Conservation (phyloP, 2,329 filamentous ascomycete species). For the Magnaporthiopsis incrustans region DNA sequence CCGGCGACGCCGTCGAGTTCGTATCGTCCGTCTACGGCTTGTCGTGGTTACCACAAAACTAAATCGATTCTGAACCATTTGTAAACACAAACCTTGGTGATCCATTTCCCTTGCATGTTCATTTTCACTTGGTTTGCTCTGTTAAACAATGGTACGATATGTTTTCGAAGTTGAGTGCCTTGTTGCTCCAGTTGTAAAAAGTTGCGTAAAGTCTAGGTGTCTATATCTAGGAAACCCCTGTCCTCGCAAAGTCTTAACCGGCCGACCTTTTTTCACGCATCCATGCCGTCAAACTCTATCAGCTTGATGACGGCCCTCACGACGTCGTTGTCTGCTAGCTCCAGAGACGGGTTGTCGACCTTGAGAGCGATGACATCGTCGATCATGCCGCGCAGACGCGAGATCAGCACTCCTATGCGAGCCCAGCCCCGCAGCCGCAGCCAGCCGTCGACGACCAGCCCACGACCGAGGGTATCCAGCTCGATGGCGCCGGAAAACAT, state of each 20-base stretch:
- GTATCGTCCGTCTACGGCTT: not conserved
- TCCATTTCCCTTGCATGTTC: not conserved
- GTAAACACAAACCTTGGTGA: not conserved
- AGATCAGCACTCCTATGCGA: slow-evolving; percentile 83
- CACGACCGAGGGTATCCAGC: slow-evolving; percentile 80
- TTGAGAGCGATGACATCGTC: slow-evolving; percentile 76
- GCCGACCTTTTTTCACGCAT: slow-evolving; percentile 40
- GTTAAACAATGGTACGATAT: not conserved
- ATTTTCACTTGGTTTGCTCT: not conserved
- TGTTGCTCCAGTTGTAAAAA: too few relatives aligned
- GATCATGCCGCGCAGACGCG: slow-evolving; percentile 73
- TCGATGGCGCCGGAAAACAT: slow-evolving; percentile 80
- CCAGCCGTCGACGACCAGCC: slow-evolving; percentile 89
- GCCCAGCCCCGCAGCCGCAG: slow-evolving; percentile 82
- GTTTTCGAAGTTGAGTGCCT: not conserved
- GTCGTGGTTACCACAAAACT: not conserved
- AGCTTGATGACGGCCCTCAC: slow-evolving; percentile 71
- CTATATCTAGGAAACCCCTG: not conserved
- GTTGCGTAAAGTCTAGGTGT: not conserved
- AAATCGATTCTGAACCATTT: not conserved
- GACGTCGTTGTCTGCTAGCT: slow-evolving; percentile 54
- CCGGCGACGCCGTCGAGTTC: not conserved
- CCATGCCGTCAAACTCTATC: slow-evolving; percentile 84
- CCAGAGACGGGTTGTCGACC: slow-evolving; percentile 64
- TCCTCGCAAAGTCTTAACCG: not conserved